Evolutionary conservation across 768 basidiomycete genomes (phyloP), one percentile per base, ranked within the genome.

Genomic region (Lanmaoa pseudosensibilis): DNA sequence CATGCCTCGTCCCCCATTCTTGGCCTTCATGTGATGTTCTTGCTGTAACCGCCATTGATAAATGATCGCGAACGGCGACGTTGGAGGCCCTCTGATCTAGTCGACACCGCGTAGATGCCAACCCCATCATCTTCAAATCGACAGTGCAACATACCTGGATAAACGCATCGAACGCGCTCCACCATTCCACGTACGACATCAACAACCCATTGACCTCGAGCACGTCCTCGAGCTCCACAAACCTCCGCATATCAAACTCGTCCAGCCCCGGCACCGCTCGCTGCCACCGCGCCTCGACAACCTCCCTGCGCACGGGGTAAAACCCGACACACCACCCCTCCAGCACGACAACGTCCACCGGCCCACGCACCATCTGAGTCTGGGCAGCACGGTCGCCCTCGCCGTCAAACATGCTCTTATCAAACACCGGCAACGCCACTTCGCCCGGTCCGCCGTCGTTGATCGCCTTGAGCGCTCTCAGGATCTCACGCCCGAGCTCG

Each of bases 271-370:
- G 21, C 4, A 66, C 65, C 13, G 69, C 62, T 21, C 59, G 50
- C 12, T 75, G 69, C 82, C 87, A 92, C 32, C 79, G 75, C 38
- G 66, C 67, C 43, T 83, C 77, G 34, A 93, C 69, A 57, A 83
- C 81, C 11, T 75, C 71, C 18, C 61, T 45, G 0, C 75, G 63
- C 7, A 92, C 77, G 2, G 92, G 86, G 49, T 80, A 78, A 68
- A 97, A 98, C 0, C 96, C 95, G 23, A 90, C 84, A 72, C 88
- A 94, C 97, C 97, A 99, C 11, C 97, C 97, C 75, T 99, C 97
- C 47, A 99, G 75, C 47, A 99, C 80, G 48, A 98, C 87, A 15
- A 98, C 76, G 66, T 99, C 92, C 6, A 88, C 58, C 0, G 80
- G 80, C 66, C 77, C 67, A 59, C 75, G 34, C 7, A 93, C 75